Evolutionary conservation across 352 stramenopile species (phyloP).

Genomic region (Hyaloperonospora brassicae): DNA sequence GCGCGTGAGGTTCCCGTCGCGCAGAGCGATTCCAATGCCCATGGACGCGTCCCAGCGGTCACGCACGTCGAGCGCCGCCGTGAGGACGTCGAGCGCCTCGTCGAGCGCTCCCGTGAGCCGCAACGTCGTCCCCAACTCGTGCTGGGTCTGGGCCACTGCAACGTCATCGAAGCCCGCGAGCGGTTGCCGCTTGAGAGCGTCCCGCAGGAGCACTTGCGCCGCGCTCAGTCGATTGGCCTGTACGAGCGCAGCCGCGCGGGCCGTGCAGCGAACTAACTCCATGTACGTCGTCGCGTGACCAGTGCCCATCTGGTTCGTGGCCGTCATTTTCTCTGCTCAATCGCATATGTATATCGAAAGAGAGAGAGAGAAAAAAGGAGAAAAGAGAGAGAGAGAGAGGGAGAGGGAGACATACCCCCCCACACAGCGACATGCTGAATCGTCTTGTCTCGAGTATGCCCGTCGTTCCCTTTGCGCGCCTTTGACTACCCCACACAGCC

Average conservation of each 20-base stretch:
- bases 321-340: not conserved
- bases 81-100: conserved; percentile 43
- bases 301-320: conserved; percentile 7
- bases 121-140: conserved; percentile 43
- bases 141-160: conserved; percentile 51
- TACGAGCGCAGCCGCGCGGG: conserved; percentile 36
- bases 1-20: conserved; percentile 58
- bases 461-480: not conserved
- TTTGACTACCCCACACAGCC: too few species aligned
- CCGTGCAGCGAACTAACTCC: conserved; percentile 36
- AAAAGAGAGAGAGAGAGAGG: too few species aligned
- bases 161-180: conserved; percentile 51
- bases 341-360: not conserved
- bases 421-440: not conserved
- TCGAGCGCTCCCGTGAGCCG: conserved; percentile 38
- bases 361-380: not conserved
- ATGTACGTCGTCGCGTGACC: conserved; percentile 33
- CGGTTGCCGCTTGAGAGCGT: conserved; percentile 36
- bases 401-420: not conserved
- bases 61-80: conserved; percentile 35
- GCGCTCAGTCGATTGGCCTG: conserved; percentile 32
- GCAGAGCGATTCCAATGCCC: conserved; percentile 32
- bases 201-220: conserved; percentile 39
- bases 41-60: conserved; percentile 29
- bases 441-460: conserved; percentile 11